These are phyloP conservation scores for Triticum aestivum DNA, from an alignment of 176 grass and related monocot genomes.

Conservation along the genomic window DNA sequence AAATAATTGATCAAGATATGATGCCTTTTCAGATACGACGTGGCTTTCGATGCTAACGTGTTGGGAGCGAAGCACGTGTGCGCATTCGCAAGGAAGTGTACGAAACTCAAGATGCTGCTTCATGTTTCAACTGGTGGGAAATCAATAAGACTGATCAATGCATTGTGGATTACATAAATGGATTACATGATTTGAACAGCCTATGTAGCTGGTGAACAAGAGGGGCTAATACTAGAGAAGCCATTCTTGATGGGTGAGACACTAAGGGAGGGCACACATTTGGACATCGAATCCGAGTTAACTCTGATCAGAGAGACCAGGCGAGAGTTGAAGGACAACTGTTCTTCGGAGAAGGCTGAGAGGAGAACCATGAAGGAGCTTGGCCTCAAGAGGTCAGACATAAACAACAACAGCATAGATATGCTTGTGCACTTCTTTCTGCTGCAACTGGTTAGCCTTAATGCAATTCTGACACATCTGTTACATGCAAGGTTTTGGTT, in stretches of 20 bases:
- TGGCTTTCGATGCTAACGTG: constrained; percentile 44
- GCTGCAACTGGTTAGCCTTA: too few relatives aligned
- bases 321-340: constrained; percentile 15
- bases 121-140: constrained; percentile 62
- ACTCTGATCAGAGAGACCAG: constrained; percentile 43
- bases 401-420: not conserved
- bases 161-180: not conserved
- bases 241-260: constrained; percentile 43
- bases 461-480: not conserved
- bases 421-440: too few relatives aligned
- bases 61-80: constrained; percentile 41
- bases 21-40: constrained; percentile 44
- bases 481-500: too few relatives aligned
- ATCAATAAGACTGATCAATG: not conserved
- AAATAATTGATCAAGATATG: not conserved
- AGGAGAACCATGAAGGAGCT: constrained; percentile 59
- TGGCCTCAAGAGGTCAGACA: constrained; percentile 53
- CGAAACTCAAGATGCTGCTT: constrained; percentile 53
- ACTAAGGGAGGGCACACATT: constrained; percentile 23
- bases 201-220: constrained; percentile 51
- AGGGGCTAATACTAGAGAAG: constrained; percentile 50
- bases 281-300: constrained; percentile 51
- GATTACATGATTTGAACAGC: constrained; percentile 21
- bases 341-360: constrained; percentile 17
- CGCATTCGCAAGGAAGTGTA: constrained; percentile 48